Conservation (phyloP, 352 stramenopile species). For the Pythium folliculosum region DNA sequence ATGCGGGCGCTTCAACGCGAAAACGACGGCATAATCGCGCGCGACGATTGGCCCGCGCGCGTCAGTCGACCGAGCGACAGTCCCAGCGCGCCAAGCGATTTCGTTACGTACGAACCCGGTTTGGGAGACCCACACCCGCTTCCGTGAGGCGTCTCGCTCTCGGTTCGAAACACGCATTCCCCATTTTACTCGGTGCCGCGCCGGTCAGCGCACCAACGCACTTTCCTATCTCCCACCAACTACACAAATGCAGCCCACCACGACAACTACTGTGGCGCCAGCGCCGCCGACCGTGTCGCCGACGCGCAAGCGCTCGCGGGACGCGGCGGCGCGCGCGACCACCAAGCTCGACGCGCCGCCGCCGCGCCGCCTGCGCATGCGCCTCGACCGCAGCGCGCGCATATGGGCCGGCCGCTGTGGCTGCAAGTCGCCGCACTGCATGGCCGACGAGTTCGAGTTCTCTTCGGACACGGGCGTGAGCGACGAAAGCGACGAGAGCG, state of each 20-base stretch:
- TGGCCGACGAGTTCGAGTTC: constrained; percentile 28
- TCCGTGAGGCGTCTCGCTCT: neutral
- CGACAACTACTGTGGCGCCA: neutral
- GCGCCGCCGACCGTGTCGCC: constrained; percentile 9
- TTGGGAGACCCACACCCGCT: neutral
- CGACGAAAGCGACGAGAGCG: constrained; percentile 13
- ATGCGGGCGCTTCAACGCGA: neutral
- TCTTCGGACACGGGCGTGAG: constrained; percentile 17
- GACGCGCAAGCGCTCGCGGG: constrained; percentile 14
- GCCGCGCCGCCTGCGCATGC: constrained; percentile 15
- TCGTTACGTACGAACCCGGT: neutral
- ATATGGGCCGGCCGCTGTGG: constrained; percentile 27
- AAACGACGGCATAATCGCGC: neutral
- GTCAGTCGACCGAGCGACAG: neutral
- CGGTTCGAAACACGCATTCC: neutral
- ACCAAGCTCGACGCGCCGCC: constrained; percentile 3
- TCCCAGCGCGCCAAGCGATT: too few relatives aligned
- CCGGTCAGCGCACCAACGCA: too few relatives aligned
- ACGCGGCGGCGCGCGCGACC: neutral
- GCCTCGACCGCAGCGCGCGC: constrained; percentile 20
- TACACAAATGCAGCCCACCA: neutral
- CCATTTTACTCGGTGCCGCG: neutral
- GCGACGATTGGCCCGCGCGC: neutral
- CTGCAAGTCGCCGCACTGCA: constrained; percentile 21
- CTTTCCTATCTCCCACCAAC: neutral